A percentile compares a stretch with the other conserved stretches of the same genome.
Evolutionary conservation across 176 grass and related monocot genomes (phyloP).

Genomic region (Juncus effusus): DNA sequence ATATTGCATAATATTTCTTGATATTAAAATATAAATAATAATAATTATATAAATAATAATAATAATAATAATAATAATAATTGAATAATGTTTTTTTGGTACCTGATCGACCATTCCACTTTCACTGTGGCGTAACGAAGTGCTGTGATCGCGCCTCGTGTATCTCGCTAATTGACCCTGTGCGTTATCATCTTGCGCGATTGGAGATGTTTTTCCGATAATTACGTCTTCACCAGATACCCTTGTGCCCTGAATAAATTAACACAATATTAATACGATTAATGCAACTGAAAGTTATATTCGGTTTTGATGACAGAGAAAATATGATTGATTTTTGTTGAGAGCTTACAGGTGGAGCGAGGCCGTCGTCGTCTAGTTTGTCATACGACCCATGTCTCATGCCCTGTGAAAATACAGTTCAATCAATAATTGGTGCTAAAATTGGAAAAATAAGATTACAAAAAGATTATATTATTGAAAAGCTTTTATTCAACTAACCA

Average conservation of each 20-base stretch:
- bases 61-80: too few relatives aligned
- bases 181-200: slow-evolving; percentile 78
- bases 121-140: slow-evolving; percentile 85
- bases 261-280: too few relatives aligned
- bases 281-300: neutral
- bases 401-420: slow-evolving; percentile 46
- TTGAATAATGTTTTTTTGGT: neutral
- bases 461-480: slow-evolving; percentile 6
- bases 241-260: slow-evolving; percentile 75
- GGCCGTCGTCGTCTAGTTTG: slow-evolving; percentile 96
- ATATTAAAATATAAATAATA: neutral
- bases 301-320: neutral
- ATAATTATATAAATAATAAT: too few relatives aligned
- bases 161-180: slow-evolving; percentile 92
- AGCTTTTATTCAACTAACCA: slow-evolving; percentile 47
- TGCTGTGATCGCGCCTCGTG: slow-evolving; percentile 87
- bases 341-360: slow-evolving; percentile 87
- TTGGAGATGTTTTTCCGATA: slow-evolving; percentile 95
- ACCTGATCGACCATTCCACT: slow-evolving; percentile 99
- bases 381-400: slow-evolving; percentile 99
- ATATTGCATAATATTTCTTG: too few relatives aligned
- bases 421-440: slow-evolving; percentile 9
- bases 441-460: neutral
- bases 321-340: slow-evolving; percentile 2
- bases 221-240: slow-evolving; percentile 97